phyloP scores from a whole-genome alignment of 1,139 yeast species.

The Pichia sp. region DNA sequence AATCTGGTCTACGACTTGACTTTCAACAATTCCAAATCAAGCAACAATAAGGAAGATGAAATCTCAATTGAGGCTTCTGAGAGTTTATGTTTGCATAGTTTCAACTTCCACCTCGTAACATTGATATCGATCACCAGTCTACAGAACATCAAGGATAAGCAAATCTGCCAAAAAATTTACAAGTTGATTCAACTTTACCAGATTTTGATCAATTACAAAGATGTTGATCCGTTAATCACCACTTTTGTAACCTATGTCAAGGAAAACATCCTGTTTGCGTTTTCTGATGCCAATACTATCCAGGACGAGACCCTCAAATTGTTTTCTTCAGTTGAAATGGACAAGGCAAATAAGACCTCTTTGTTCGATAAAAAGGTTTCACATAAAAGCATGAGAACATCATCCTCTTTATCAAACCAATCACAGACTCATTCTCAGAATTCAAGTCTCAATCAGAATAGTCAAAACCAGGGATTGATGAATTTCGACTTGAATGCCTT shows the following conservation, averaged over 20 bases:
- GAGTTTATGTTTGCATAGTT: constrained; percentile 27
- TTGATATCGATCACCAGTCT: constrained; percentile 24
- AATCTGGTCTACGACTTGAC: constrained; percentile 24
- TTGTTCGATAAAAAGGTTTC: constrained; percentile 23
- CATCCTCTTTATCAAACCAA: not conserved
- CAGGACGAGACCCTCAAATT: constrained; percentile 24
- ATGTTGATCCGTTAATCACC: constrained; percentile 24
- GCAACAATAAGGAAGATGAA: constrained; percentile 13
- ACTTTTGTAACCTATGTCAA: constrained; percentile 22
- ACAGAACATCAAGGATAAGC: constrained; percentile 17
- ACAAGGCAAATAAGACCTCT: constrained; percentile 14
- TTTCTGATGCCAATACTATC: constrained; percentile 13
- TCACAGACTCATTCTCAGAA: not conserved
- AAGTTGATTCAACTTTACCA: constrained; percentile 25
- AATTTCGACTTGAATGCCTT: constrained; percentile 29
- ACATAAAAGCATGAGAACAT: not conserved
- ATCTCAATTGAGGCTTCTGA: constrained; percentile 25
- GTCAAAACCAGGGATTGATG: not conserved
- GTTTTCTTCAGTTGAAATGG: constrained; percentile 16
- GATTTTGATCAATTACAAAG: constrained; percentile 20
- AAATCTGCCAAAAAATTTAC: constrained; percentile 16
- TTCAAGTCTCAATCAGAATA: too few relatives aligned
- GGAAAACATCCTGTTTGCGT: constrained; percentile 16
- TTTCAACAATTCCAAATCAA: constrained; percentile 17
- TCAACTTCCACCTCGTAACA: constrained; percentile 29